A percentile compares a stretch with the other conserved stretches of the same genome.
phyloP scores from a whole-genome alignment of 257 asterid genomes.

The Scutellaria baicalensis region DNA sequence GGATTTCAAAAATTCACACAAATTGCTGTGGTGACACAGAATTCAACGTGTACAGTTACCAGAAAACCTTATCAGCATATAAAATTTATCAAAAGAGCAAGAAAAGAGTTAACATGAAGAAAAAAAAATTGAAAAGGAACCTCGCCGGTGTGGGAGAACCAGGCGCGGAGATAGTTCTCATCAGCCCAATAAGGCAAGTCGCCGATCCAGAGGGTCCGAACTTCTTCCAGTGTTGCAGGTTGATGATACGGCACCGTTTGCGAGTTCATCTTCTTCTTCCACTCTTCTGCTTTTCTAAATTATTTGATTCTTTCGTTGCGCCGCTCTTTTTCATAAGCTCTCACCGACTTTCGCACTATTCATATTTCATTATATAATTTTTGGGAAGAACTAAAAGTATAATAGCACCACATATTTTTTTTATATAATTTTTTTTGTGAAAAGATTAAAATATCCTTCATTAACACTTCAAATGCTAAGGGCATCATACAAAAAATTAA shows the following conservation, averaged over 20 bases:
- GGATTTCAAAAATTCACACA: not conserved
- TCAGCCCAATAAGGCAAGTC: conserved; percentile 99
- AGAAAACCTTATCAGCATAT: not conserved
- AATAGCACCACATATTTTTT: no score
- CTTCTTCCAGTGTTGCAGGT: conserved; percentile 91
- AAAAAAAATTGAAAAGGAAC: conserved; percentile 19
- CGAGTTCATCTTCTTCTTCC: conserved; percentile 14
- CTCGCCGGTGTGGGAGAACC: conserved; percentile 90
- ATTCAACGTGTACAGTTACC: not conserved
- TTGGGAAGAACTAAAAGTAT: no score
- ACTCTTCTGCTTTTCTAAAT: no score
- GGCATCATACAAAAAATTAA: no score
- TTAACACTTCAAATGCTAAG: no score
- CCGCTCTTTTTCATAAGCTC: no score
- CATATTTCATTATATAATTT: no score
- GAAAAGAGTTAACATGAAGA: not conserved
- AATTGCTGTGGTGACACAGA: not conserved
- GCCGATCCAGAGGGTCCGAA: conserved; percentile 98
- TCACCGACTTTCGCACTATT: no score
- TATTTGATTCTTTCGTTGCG: not conserved
- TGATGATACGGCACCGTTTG: conserved; percentile 82
- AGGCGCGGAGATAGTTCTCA: conserved; percentile 78
- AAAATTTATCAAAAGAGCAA: not conserved
- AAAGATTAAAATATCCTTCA: no score
- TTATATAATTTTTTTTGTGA: no score